Base-by-base conservation (phyloP, 306 rosid genomes). In the Quercus engelmannii region DNA sequence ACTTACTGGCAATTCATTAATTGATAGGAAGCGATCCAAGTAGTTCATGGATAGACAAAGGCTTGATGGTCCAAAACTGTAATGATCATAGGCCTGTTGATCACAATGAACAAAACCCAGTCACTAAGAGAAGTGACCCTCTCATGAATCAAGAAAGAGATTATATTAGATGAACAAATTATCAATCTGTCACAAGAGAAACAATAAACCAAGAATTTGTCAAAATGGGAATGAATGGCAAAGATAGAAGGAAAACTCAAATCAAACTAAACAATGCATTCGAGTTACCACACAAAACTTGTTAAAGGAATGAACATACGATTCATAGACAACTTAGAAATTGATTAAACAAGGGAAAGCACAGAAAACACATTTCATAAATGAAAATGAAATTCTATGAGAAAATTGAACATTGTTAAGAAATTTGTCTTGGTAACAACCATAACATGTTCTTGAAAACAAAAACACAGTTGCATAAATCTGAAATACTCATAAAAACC, bases 1-100 rank as follows among this genome's bases (percentile, higher is more conserved):
- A 83, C 97, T 91, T 85, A 92, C 98, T 69, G 85, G 88, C 54
- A 87, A 81, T 71, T 89, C 81, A 82, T 82, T 64, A 4, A 79
- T 54, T 23, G 97, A 90, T 55, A 92, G 88, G 84, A 90, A 90
- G 61, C 97, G 93, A 83, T 94, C 98, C 82, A 88, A 76, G 87
- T 94, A 94, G 84, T 92, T 94, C 81, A 87, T 85, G 19, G 93
- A 80, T 26, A 92, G 89, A 82, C 82, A 88, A 26, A 89, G 51
- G 84, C 86, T 78, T 57, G 75, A 61, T 51, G 94, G 86, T 77
- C 94, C 96, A 81, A 90, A 90, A 62, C 85, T 83, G 78, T 75
- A 82, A 77, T 78, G 81, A 31, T 83, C 64, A 85, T 83, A 84
- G 82, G 89, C 96, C 98, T 92, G 94, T 83, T 74, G 79, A 86